Evolutionary conservation across 208 protist genomes (phyloP).

Genomic region (Acanthamoeba lenticulata): DNA sequence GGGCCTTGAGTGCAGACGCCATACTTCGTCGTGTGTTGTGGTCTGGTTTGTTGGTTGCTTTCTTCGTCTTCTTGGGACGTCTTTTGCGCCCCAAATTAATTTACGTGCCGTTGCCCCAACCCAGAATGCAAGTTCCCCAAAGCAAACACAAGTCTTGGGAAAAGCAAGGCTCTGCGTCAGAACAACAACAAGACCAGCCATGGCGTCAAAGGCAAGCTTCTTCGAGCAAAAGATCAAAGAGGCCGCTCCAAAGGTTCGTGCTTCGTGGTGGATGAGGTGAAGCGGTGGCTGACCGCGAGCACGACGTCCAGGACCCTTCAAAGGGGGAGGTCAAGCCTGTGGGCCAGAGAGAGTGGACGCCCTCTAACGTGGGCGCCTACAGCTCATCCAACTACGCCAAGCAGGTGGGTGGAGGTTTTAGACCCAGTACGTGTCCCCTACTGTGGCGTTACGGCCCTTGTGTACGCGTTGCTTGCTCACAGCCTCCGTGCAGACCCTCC

Average conservation of each 20-base stretch:
- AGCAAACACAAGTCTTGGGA: too few species aligned
- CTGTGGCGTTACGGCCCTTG: not conserved
- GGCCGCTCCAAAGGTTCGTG: not conserved
- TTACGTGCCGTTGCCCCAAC: too few species aligned
- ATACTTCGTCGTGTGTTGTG: too few species aligned
- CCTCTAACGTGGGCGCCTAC: not conserved
- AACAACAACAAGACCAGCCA: not conserved
- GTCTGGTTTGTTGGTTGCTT: too few species aligned
- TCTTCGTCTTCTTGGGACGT: too few species aligned
- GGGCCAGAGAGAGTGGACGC: conserved; percentile 56
- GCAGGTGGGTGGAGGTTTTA: conserved; percentile 30
- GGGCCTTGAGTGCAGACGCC: not conserved
- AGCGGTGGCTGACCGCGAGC: not conserved
- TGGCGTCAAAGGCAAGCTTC: not conserved
- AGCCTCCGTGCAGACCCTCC: not conserved
- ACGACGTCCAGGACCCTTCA: not conserved
- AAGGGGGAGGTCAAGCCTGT: conserved; percentile 48
- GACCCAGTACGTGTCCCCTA: not conserved
- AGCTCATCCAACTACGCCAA: not conserved
- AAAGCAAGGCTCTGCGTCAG: not conserved
- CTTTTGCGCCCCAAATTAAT: too few species aligned
- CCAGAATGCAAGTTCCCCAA: too few species aligned
- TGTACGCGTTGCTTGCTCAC: not conserved
- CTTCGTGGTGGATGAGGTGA: not conserved
- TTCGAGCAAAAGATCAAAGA: conserved; percentile 58